Evolutionary conservation across 2,329 filamentous ascomycete species (phyloP).

Genomic region (Epichloe baconii): DNA sequence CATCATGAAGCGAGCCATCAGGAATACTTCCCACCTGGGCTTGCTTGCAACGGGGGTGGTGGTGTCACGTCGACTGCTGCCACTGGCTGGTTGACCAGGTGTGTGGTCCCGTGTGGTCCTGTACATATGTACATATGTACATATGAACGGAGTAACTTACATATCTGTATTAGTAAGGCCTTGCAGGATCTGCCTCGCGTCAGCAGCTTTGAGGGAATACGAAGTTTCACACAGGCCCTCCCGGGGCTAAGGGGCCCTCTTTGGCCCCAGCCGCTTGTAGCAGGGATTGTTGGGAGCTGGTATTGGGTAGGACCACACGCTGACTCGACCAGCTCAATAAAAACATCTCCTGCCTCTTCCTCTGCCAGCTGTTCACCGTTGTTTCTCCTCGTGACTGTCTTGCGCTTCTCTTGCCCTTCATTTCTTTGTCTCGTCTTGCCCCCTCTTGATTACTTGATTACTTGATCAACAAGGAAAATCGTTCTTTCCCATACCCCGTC

Average conservation of each 20-base stretch:
- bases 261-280: no score
- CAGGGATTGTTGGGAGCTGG: no score
- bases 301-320: not conserved
- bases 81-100: not conserved
- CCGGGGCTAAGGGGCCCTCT: not conserved
- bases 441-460: not conserved
- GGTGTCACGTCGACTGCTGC: not conserved
- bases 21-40: no score
- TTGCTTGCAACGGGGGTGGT: no score
- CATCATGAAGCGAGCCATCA: no score
- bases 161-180: not conserved
- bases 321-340: not conserved
- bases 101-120: not conserved
- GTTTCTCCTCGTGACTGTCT: not conserved
- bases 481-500: not conserved
- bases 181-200: not conserved
- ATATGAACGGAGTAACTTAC: no score
- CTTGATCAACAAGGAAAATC: not conserved
- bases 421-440: not conserved
- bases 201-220: slow-evolving; percentile 1
- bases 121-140: no score
- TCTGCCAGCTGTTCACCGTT: not conserved
- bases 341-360: not conserved
- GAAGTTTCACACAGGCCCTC: slow-evolving; percentile 2
- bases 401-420: not conserved